Evolutionary conservation across 2,329 filamentous ascomycete genomes (phyloP), one percentile per base, ranked within the genome.

Genomic region (Penicillium expansum): DNA sequence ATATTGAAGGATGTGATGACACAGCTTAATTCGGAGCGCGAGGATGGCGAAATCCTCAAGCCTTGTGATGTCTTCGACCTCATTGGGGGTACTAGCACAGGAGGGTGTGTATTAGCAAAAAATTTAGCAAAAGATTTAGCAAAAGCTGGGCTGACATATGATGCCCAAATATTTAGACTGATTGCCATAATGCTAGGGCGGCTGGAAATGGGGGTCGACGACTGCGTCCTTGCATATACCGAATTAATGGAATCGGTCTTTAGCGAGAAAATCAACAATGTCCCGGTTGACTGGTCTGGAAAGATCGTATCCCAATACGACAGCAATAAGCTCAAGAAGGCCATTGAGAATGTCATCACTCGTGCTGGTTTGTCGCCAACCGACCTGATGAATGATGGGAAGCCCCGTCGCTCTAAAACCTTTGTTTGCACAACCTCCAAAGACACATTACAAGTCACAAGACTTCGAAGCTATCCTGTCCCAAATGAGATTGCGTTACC

Each of bases 121-220:
- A 8, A 13, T 2, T n/a, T n/a, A n/a, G n/a, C n/a, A 9, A 11
- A 13, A 4, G 6, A 18, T 24, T 14, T 5, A 4, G 32, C 1
- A n/a, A 30, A 29, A 11, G 0, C 14, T 45, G 9, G 1, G 11
- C 33, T 42, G 38, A 32, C 38, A 39, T 30, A 18, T n/a, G 13
- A 4, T 4, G 7, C 8, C 5, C 24, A 27, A 27, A 20, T 55
- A 9, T 22, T 4, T 52, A 71, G 72, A 2, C 59, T 77, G 4
- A 73, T 76, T 27, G 71, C 71, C 0, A 71, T 77, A 20, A 76
- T 77, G 71, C 59, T 77, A 0, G 73, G 71, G 0, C 64, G 73
- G 2, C 60, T 77, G 0, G 61, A 69, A 8, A 75, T 76, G 69
- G 62, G 55, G 11, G 61, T 73, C 1, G 64, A 74, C 3, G 67